Conservation (phyloP, 768 basidiomycete genomes). For the Rhodosporidiobolus odoratus region DNA sequence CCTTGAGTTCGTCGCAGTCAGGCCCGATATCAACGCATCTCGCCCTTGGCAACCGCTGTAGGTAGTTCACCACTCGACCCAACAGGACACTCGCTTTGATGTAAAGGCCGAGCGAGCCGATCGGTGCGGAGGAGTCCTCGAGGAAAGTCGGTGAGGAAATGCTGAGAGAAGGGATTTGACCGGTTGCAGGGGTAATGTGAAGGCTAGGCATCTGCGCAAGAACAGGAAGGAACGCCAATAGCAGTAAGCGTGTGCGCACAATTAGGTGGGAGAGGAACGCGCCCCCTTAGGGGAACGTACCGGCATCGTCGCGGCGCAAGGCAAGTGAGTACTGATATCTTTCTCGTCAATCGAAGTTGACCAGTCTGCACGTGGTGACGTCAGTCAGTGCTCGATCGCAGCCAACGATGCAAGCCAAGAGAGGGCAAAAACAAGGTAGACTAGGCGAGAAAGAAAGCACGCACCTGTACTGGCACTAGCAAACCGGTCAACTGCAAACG, state of each 20-base stretch:
- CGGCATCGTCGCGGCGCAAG: conserved; percentile 9
- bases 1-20: conserved; percentile 11
- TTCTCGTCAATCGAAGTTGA: conserved; percentile 37
- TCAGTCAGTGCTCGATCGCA: neutral
- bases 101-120: conserved; percentile 32
- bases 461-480: conserved; percentile 31
- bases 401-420: neutral
- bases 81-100: conserved; percentile 33
- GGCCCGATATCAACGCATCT: neutral
- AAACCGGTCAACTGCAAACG: conserved; percentile 37
- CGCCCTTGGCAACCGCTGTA: conserved; percentile 24
- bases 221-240: neutral
- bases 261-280: neutral
- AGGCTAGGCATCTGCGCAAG: conserved; percentile 12
- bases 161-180: conserved; percentile 15
- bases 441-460: neutral
- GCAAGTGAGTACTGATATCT: conserved; percentile 34
- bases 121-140: conserved; percentile 17
- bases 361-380: conserved; percentile 15
- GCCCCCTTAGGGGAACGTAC: neutral
- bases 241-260: neutral
- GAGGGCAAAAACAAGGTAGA: too few species aligned
- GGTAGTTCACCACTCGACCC: conserved; percentile 34
- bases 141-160: conserved; percentile 18
- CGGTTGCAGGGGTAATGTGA: conserved; percentile 4